Evolutionary conservation across 495 filamentous ascomycete species (phyloP).

Genomic region (Tuber brumale): DNA sequence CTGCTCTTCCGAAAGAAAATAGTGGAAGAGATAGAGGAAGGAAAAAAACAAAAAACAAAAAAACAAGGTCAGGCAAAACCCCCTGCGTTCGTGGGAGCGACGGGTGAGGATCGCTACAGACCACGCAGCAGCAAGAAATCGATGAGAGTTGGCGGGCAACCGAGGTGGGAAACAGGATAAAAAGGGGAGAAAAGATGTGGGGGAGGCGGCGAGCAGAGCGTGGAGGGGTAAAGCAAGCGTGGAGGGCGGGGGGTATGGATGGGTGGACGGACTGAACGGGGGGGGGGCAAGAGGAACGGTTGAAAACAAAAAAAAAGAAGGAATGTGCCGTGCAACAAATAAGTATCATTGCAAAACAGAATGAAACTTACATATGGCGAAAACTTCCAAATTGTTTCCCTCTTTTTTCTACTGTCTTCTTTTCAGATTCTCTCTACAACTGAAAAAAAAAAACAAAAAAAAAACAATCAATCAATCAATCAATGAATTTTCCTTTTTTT

Average conservation of each 20-base stretch:
- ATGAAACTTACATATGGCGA: neutral
- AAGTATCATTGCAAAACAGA: neutral
- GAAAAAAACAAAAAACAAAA: constrained; percentile 26
- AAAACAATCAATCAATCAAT: neutral
- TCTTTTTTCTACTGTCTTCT: neutral
- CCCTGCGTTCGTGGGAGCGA: constrained; percentile 39
- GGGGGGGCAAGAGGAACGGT: neutral
- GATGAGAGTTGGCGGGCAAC: constrained; percentile 31
- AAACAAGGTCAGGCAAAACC: constrained; percentile 3
- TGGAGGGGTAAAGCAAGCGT: constrained; percentile 36
- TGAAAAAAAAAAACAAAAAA: neutral
- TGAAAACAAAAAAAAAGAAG: neutral
- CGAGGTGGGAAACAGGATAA: constrained; percentile 33
- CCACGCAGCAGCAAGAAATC: constrained; percentile 27
- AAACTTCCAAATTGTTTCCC: neutral
- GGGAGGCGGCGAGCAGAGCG: constrained; percentile 33
- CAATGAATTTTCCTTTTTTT: neutral
- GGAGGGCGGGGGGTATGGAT: constrained; percentile 27
- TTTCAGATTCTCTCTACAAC: neutral
- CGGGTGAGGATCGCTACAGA: constrained; percentile 35
- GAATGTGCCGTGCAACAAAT: neutral
- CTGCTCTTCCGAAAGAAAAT: constrained; percentile 25
- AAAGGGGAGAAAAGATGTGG: constrained; percentile 25
- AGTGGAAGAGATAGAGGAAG: constrained; percentile 16
- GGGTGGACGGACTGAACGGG: neutral